phyloP scores from a whole-genome alignment of 805 yeast species.

The Wickerhamiella cacticola region DNA sequence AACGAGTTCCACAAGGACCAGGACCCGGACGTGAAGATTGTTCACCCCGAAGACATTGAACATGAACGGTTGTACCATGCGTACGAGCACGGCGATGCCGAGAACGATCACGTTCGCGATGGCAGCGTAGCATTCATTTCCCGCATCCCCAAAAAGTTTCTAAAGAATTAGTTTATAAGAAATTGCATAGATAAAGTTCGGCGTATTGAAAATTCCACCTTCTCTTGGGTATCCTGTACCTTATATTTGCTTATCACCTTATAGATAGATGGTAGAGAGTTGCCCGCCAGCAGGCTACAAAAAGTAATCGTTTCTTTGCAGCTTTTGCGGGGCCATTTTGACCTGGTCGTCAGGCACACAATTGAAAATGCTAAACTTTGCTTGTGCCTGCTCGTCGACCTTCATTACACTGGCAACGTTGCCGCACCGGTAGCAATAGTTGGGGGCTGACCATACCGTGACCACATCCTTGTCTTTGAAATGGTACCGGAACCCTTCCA shows the following conservation, averaged over 20 bases:
- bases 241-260: too few species aligned
- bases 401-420: conserved; percentile 98
- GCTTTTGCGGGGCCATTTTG: conserved; percentile 29
- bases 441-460: conserved; percentile 97
- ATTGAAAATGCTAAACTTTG: conserved; percentile 84
- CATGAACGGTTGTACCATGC: conserved; percentile 76
- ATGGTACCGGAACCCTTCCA: conserved; percentile 97
- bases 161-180: conserved; percentile 13
- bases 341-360: conserved; percentile 69
- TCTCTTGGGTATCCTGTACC: too few species aligned
- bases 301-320: conserved; percentile 32
- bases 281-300: conserved; percentile 20
- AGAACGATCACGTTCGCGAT: conserved; percentile 21
- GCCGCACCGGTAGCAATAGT: conserved; percentile 94
- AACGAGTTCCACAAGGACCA: conserved; percentile 42
- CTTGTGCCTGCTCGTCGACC: conserved; percentile 73
- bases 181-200: too few species aligned
- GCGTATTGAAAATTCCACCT: too few species aligned
- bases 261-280: too few species aligned
- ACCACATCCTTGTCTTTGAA: conserved; percentile 94
- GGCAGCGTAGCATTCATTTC: conserved; percentile 19
- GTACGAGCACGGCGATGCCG: conserved; percentile 64
- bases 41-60: conserved; percentile 82
- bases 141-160: conserved; percentile 22
- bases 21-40: conserved; percentile 70